Conservation (phyloP, 1,284 basidiomycete genomes). For the Moniliella sp. region DNA sequence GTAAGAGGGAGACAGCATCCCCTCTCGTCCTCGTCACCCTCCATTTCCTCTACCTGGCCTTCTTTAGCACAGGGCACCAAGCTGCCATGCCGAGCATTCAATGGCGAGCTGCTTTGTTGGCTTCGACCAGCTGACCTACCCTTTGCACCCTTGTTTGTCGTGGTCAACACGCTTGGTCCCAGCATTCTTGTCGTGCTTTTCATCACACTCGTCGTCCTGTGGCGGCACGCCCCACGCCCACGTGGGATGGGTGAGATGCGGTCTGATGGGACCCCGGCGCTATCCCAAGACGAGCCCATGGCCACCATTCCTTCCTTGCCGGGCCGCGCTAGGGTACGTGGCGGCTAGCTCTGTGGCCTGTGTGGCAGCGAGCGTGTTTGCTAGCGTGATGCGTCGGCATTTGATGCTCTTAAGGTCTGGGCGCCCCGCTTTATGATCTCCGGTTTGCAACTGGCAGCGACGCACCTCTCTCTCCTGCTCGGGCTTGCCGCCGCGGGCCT, state of each 20-base stretch:
- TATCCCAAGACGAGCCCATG: no score
- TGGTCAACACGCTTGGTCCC: slow-evolving; percentile 59
- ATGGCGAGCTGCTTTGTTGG: slow-evolving; percentile 74
- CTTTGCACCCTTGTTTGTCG: slow-evolving; percentile 54
- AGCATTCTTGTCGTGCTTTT: slow-evolving; percentile 46
- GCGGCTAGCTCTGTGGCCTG: slow-evolving; percentile 49
- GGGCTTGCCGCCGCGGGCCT: slow-evolving; percentile 9
- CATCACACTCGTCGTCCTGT: slow-evolving; percentile 53
- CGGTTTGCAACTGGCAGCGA: slow-evolving; percentile 37
- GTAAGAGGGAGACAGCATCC: background rate
- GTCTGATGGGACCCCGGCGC: no score
- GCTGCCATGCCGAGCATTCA: slow-evolving; percentile 69
- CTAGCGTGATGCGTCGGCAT: slow-evolving; percentile 60
- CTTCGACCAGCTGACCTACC: slow-evolving; percentile 48
- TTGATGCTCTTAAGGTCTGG: slow-evolving; percentile 98
- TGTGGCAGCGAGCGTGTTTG: slow-evolving; percentile 51
- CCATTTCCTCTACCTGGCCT: slow-evolving; percentile 39
- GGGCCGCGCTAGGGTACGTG: slow-evolving; percentile 44
- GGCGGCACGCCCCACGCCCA: slow-evolving; percentile 55
- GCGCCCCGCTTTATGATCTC: slow-evolving; percentile 76
- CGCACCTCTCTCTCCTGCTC: slow-evolving; percentile 37
- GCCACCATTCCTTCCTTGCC: slow-evolving; percentile 18
- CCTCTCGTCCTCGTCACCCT: slow-evolving; percentile 2
- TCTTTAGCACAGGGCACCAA: slow-evolving; percentile 80
- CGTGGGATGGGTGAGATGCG: background rate